phyloP scores from a whole-genome alignment of 75 land plant genomes.

The Sequoiadendron giganteum region DNA sequence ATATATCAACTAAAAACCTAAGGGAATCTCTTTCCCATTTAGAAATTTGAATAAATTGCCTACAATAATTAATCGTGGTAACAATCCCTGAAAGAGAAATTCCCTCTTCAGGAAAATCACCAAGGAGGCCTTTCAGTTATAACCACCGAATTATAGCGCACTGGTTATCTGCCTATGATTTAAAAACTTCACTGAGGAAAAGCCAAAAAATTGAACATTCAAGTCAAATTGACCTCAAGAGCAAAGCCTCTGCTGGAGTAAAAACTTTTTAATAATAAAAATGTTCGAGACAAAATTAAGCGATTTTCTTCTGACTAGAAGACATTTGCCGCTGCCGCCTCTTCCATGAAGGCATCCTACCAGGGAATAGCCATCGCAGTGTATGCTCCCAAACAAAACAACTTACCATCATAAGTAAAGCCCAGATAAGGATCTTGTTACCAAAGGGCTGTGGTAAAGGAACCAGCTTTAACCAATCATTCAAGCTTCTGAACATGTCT shows the following conservation, averaged over 20 bases:
- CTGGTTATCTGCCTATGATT: not conserved
- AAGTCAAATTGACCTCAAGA: not conserved
- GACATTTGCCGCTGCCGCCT: constrained; percentile 38
- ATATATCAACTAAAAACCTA: not conserved
- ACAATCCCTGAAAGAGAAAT: not conserved
- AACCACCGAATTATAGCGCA: not conserved
- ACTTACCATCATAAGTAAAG: constrained; percentile 64
- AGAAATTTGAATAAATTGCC: not conserved
- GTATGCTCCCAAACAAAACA: constrained; percentile 90
- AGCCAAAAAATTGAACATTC: not conserved
- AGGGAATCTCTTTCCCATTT: not conserved
- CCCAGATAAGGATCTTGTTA: constrained; percentile 61
- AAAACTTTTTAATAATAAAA: not conserved
- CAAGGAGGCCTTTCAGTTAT: not conserved
- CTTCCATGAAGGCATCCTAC: constrained; percentile 68
- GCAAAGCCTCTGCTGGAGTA: not conserved
- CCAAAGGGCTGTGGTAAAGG: constrained; percentile 80
- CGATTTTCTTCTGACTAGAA: constrained; percentile 43
- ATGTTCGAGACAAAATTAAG: not conserved
- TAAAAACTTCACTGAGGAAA: not conserved
- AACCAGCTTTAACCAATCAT: constrained; percentile 90
- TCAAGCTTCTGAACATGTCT: constrained; percentile 83
- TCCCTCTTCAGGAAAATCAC: not conserved
- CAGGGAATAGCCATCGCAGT: constrained; percentile 87
- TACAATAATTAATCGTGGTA: not conserved